Base-by-base conservation (phyloP, 306 rosid species). In the Rubus parviflorus region DNA sequence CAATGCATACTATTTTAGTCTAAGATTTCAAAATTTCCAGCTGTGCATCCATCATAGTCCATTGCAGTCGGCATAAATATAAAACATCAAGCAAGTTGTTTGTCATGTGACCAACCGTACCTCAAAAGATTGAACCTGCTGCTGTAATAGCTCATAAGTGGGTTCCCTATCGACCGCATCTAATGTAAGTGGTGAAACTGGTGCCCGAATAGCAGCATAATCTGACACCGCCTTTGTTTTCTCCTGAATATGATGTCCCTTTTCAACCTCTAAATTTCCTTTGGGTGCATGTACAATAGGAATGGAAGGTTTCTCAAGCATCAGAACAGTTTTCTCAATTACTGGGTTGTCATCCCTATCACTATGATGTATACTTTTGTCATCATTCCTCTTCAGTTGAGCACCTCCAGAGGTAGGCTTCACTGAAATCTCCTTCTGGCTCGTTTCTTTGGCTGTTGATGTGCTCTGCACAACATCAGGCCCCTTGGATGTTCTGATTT, bases 251-350 rank as follows among this genome's bases (percentile, higher is more conserved):
- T 43, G 49, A 23, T 70, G 84, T 64, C 75, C 83, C 61, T 75
- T 75, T 70, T 61, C 68, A 4, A 79, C 75, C 62, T 12, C 78
- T 3, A 45, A 51, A 35, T 81, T 86, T 81, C 76, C 88, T 81
- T 81, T 85, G 6, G 81, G 54, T 5, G 68, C 82, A 78, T 58
- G 81, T 70, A 47, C 79, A 64, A 80, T 43, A 72, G 86, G 84
- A 57, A 77, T 54, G 58, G 78, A 80, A 58, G 93, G 80, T 75
- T 84, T 96, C 90, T 89, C 91, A 23, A 87, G 97, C 86, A 96
- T 87, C 82, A 96, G 82, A 77, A 93, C 93, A 60, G 89, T 88
- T 88, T 96, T 96, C 80, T 92, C 97, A 82, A 91, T 77, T 41
- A 91, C 90, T 79, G 87, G 90, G 80, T 92, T 92, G 77, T 88